Conservation (phyloP, 306 rosid species). For the Cotoneaster glaucophyllus region DNA sequence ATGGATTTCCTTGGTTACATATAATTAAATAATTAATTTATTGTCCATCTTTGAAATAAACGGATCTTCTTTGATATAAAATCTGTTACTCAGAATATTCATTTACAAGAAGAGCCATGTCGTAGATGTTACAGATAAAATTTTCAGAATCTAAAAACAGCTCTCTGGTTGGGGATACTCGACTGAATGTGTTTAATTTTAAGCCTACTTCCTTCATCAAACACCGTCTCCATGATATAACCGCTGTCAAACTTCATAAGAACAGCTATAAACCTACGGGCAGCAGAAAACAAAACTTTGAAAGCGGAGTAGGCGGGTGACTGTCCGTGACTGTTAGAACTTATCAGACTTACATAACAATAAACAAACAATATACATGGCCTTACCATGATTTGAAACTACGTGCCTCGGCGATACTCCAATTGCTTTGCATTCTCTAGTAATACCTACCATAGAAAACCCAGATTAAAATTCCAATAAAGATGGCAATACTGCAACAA, state of each 20-base stretch:
- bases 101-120: constrained; percentile 12
- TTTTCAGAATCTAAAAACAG: constrained; percentile 68
- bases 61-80: too few species aligned
- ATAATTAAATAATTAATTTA: too few species aligned
- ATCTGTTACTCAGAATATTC: too few species aligned
- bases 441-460: constrained; percentile 45
- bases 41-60: too few species aligned
- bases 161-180: constrained; percentile 42
- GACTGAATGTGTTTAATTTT: constrained; percentile 63
- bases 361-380: background rate
- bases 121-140: constrained; percentile 46
- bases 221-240: constrained; percentile 61
- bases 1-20: too few species aligned
- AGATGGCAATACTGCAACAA: constrained; percentile 8
- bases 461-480: constrained; percentile 4
- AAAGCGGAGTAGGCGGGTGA: background rate
- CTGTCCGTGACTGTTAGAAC: background rate
- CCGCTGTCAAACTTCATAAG: constrained; percentile 77
- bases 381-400: constrained; percentile 19
- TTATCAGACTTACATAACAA: background rate
- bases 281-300: background rate
- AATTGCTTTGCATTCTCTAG: constrained; percentile 70
- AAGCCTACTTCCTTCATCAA: constrained; percentile 58
- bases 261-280: constrained; percentile 34
- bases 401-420: constrained; percentile 55